These are phyloP conservation scores for Magnusiomyces starmeri DNA, from an alignment of 1,139 yeast species.

Conservation along the genomic window DNA sequence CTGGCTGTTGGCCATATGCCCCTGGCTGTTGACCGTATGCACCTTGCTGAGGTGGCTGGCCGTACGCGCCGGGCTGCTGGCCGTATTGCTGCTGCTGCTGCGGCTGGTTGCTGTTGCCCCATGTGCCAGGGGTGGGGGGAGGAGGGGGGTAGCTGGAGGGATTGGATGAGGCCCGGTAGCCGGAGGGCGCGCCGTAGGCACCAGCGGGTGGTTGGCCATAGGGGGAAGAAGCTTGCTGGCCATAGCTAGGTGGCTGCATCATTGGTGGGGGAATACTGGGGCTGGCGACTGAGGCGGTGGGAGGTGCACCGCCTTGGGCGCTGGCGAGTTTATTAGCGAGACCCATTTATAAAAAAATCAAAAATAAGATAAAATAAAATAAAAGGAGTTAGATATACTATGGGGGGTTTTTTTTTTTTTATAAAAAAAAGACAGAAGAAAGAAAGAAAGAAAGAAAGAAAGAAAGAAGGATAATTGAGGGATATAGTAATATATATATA, in stretches of 20 bases:
- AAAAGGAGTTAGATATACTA: no score
- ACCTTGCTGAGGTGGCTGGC: constrained; percentile 9
- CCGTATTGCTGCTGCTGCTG: no score
- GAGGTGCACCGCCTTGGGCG: background rate
- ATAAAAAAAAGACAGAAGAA: background rate
- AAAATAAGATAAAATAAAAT: no score
- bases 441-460: background rate
- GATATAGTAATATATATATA: no score
- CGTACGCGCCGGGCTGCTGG: constrained; percentile 5
- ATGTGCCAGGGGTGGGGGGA: no score
- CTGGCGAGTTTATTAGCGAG: background rate
- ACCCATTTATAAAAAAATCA: background rate
- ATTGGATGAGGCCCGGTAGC: no score
- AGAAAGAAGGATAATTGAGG: background rate
- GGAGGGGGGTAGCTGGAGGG: no score
- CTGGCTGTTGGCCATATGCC: constrained; percentile 10
- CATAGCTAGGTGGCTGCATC: background rate
- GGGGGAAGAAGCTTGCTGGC: background rate
- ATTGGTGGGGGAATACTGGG: background rate
- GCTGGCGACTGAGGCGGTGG: background rate
- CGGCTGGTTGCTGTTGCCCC: no score
- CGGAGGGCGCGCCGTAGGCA: no score
- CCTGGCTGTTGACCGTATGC: constrained; percentile 4
- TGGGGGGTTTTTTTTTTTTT: no score
- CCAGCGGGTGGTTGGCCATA: background rate